Base-by-base conservation (phyloP, 2,329 filamentous ascomycete genomes). In the Aspergillaceae sp. region DNA sequence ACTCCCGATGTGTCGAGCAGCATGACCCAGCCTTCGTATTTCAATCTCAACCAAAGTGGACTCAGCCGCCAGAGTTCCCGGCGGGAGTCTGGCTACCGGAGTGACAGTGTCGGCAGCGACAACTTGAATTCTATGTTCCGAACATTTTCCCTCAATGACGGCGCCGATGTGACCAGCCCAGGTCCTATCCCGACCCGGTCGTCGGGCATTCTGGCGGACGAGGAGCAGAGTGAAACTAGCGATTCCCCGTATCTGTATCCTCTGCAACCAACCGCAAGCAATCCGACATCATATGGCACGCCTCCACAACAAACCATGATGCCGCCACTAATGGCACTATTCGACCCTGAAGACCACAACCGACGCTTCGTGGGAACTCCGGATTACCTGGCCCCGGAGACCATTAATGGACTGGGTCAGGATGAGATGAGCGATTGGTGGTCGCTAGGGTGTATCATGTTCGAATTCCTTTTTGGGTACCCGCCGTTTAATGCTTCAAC, bases 401-500 rank as follows among this genome's bases (percentile, higher is more conserved):
- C 94, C 0, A 94, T 98, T 61, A 90, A 88, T 54, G 92, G 94
- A 42, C 83, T 89, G 54, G 89, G 91, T 1, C 92, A 98, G 66
- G 92, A 98, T 60, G 91, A 97, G 66, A 92, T 91, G 55, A 97
- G 92, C 62, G 92, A 98, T 80, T 98, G 92, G 92, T 98, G 92
- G 92, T 97, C 92, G 26, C 77, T 98, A n/a, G 92, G 92, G 1
- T 98, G 94, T 65, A 97, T 98, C 56, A 73, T 97, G 67, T 98
- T 96, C 59, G 92, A 98, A 60, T 96, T 95, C 55, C 72, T 98
- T 2, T 97, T 87, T 60, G 92, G 92, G 1, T 84, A 87, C 48
- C 92, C 92, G 1, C 92, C 92, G 0, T 98, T 98, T 66, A 89
- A 97, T 64, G 92, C 88, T 1, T 74, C 77, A 19, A 89, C 90